phyloP scores from a whole-genome alignment of 2,329 filamentous ascomycete genomes.

The Ceratocystis harringtonii region DNA sequence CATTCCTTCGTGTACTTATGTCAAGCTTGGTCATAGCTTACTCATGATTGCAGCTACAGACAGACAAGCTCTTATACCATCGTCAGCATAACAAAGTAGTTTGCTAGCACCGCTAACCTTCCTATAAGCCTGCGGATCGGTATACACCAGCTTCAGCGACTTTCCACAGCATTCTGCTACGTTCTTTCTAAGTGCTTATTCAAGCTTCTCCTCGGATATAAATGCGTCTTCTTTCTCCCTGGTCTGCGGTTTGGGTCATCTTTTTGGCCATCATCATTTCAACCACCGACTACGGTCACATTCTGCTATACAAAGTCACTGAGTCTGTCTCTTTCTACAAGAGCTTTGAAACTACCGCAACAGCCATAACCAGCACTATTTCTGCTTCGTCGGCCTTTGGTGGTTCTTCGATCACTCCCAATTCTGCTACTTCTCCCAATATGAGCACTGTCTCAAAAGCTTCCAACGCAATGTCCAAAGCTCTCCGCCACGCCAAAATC shows the following conservation, averaged over 20 bases:
- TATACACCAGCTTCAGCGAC: not conserved
- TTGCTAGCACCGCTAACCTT: not conserved
- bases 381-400: constrained; percentile 16
- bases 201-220: constrained; percentile 23
- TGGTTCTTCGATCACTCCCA: constrained; percentile 13
- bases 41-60: not conserved
- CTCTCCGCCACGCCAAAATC: constrained; percentile 55
- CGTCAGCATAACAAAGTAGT: constrained; percentile 9
- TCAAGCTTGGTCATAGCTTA: not conserved
- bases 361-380: constrained; percentile 11
- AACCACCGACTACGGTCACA: constrained; percentile 20
- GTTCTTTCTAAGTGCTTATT: not conserved
- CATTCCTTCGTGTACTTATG: not conserved
- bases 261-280: constrained; percentile 27
- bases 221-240: constrained; percentile 26
- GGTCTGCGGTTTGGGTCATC: constrained; percentile 26
- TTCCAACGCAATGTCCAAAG: constrained; percentile 42
- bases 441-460: constrained; percentile 28
- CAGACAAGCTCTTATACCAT: not conserved
- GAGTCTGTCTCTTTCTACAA: constrained; percentile 18
- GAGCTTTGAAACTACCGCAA: constrained; percentile 15
- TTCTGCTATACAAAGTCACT: constrained; percentile 17
- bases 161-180: not conserved
- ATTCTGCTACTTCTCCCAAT: constrained; percentile 13
- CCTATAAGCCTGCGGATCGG: not conserved